phyloP scores from a whole-genome alignment of 495 filamentous ascomycete species.

The Penicillium salamii region DNA sequence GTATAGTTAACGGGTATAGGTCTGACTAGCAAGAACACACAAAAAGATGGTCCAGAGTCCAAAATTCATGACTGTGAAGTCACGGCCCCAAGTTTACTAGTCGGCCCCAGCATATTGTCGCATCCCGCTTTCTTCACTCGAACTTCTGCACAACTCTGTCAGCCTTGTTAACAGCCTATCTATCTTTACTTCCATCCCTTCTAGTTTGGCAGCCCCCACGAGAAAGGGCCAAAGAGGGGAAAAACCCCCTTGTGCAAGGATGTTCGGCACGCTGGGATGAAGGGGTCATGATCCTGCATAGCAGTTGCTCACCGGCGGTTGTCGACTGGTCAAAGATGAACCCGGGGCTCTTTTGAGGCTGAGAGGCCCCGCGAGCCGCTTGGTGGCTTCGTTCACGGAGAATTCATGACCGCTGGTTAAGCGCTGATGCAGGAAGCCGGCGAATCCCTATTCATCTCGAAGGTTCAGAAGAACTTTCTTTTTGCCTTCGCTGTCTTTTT shows the following conservation, averaged over 20 bases:
- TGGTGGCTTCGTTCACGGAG: conserved; percentile 20
- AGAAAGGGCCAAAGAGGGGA: not conserved
- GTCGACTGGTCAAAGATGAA: conserved; percentile 20
- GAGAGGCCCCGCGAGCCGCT: conserved; percentile 23
- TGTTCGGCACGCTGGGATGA: not conserved
- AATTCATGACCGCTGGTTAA: conserved; percentile 28
- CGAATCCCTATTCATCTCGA: conserved; percentile 1
- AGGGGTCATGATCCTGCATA: conserved; percentile 4
- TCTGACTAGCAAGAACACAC: too few relatives aligned
- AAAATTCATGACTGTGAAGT: too few relatives aligned
- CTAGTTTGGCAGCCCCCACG: not conserved
- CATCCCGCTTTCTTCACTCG: not conserved
- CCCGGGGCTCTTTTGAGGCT: conserved; percentile 20
- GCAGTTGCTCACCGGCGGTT: conserved; percentile 19
- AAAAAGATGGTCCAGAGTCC: too few relatives aligned
- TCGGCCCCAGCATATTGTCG: not conserved
- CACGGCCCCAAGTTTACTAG: not conserved
- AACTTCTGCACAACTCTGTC: not conserved
- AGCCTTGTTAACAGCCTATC: conserved; percentile 4
- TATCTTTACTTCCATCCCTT: not conserved
- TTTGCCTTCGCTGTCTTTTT: not conserved
- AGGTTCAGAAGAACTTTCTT: conserved; percentile 10
- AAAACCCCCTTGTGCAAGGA: too few relatives aligned
- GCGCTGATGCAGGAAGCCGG: conserved; percentile 16
- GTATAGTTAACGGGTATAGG: too few relatives aligned